Percentiles rank a stretch among this genome's conserved stretches.
Evolutionary conservation across 2,329 filamentous ascomycete species (phyloP).

Genomic region (Aspergillus ochraceoroseus): DNA sequence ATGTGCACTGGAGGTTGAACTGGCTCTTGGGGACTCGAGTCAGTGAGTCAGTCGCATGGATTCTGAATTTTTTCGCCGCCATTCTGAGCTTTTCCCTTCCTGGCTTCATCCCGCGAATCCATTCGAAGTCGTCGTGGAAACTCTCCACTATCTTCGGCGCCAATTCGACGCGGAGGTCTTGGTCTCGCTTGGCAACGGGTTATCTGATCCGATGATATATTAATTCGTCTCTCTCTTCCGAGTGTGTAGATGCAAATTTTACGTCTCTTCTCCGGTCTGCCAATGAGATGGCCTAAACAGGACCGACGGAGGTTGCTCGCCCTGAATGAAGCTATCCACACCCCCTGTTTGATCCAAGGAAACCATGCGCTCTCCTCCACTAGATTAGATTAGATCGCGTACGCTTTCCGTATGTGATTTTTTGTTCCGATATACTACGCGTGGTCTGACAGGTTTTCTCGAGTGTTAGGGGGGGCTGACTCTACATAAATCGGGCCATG

Average conservation of each 20-base stretch:
- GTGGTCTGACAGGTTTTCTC: conserved; percentile 3
- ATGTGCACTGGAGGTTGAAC: too few species aligned
- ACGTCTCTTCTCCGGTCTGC: background rate
- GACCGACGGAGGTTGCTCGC: too few species aligned
- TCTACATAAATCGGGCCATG: too few species aligned
- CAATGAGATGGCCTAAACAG: background rate
- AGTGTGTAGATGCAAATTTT: background rate
- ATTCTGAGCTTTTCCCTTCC: background rate
- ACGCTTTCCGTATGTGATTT: background rate
- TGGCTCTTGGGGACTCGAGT: too few species aligned
- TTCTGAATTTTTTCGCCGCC: background rate
- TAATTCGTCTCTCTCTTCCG: background rate
- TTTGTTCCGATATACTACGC: background rate
- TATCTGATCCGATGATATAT: conserved; percentile 15
- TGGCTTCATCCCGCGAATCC: background rate
- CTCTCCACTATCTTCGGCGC: background rate
- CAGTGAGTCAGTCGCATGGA: conserved; percentile 3
- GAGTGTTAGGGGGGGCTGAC: too few species aligned
- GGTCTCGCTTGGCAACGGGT: conserved; percentile 13
- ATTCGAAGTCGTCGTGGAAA: too few species aligned
- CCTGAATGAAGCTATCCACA: background rate
- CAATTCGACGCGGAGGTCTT: conserved; percentile 1
- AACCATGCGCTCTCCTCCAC: background rate
- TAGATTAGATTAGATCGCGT: conserved; percentile 12
- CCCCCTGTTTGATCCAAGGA: background rate